Conservation (phyloP, 495 filamentous ascomycete species). For the Xanthoparmelia taractica region DNA sequence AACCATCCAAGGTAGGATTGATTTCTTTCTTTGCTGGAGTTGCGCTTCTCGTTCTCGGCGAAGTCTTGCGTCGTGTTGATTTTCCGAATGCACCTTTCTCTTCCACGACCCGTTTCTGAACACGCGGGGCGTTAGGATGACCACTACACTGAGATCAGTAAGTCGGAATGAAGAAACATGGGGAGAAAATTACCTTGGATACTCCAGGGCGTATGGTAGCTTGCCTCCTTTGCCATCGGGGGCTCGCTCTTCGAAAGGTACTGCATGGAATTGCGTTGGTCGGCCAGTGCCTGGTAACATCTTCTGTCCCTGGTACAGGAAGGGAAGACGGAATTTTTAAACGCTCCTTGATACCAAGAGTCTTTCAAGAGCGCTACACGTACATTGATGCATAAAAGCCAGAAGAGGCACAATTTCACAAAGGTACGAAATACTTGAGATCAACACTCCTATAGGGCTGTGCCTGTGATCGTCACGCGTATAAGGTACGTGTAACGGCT, state of each 20-base stretch:
- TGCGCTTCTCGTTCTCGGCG: constrained; percentile 47
- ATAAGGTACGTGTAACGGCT: no score
- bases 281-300: constrained; percentile 16
- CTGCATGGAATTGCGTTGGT: constrained; percentile 57
- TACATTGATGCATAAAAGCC: neutral
- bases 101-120: constrained; percentile 30
- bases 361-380: neutral
- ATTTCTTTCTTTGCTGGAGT: constrained; percentile 51
- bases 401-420: no score
- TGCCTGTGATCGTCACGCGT: no score
- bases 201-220: constrained; percentile 55
- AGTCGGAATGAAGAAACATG: neutral
- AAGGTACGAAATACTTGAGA: no score
- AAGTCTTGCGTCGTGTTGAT: constrained; percentile 44
- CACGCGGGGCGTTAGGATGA: constrained; percentile 15
- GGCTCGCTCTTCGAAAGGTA: constrained; percentile 57
- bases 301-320: neutral
- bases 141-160: constrained; percentile 3
- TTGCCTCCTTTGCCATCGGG: constrained; percentile 51
- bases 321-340: neutral
- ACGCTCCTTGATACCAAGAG: neutral
- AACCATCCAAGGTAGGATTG: constrained; percentile 48
- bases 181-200: constrained; percentile 45
- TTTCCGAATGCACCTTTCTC: constrained; percentile 59
- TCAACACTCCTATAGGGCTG: no score